phyloP scores from a whole-genome alignment of 1,284 basidiomycete genomes.

The Phellopilus nigrolimitatus region DNA sequence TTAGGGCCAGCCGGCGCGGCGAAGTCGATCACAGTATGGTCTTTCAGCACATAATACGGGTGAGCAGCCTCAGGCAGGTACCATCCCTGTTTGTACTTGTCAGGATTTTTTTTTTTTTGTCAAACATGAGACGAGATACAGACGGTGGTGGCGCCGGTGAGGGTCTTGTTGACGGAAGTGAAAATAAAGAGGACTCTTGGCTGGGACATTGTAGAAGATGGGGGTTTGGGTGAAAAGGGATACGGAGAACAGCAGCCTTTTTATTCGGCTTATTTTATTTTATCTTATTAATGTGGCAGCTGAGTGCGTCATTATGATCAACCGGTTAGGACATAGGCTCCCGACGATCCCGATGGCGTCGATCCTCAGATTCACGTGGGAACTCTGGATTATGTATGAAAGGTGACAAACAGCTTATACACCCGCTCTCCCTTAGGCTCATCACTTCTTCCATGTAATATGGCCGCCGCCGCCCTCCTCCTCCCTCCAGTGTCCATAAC shows the following conservation, averaged over 20 bases:
- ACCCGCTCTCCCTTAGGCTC: neutral
- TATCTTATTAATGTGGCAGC: neutral
- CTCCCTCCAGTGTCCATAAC: constrained; percentile 34
- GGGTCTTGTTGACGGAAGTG: constrained; percentile 63
- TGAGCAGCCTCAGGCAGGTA: constrained; percentile 76
- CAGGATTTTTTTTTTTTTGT: constrained; percentile 7
- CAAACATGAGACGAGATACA: constrained; percentile 23
- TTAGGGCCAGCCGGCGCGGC: constrained; percentile 69
- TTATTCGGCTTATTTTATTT: neutral
- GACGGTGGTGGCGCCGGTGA: constrained; percentile 55
- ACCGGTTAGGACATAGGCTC: no score
- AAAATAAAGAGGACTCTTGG: constrained; percentile 68
- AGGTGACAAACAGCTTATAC: no score
- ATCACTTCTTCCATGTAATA: constrained; percentile 8
- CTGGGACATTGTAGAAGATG: constrained; percentile 21
- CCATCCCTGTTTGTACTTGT: constrained; percentile 45
- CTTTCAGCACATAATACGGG: constrained; percentile 67
- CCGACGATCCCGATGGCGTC: no score
- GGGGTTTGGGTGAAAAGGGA: neutral
- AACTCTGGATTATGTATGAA: neutral
- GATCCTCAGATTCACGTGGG: no score
- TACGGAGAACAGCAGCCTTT: neutral
- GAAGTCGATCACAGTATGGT: constrained; percentile 60
- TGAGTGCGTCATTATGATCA: constrained; percentile 6
- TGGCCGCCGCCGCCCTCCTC: constrained; percentile 34